These are phyloP conservation scores for Rhazya stricta DNA, from an alignment of 257 asterid species.

Conservation along the genomic window DNA sequence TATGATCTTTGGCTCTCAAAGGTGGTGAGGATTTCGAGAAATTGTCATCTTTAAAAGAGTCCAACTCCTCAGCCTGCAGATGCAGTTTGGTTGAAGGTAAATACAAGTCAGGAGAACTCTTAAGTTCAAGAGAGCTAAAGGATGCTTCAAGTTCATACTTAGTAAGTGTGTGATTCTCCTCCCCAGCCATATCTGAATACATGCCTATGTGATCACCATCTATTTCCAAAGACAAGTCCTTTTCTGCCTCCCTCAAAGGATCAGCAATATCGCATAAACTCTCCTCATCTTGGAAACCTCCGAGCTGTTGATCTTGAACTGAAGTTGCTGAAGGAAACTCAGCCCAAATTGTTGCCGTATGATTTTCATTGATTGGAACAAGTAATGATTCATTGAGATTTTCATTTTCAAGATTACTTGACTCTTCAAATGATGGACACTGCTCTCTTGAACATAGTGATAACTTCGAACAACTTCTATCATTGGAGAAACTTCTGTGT, in stretches of 20 bases:
- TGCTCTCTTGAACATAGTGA: neutral
- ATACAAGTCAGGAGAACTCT: constrained; percentile 10
- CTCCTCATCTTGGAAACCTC: neutral
- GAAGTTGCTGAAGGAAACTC: constrained; percentile 1
- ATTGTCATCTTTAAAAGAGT: constrained; percentile 3
- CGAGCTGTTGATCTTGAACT: neutral
- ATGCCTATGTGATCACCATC: constrained; percentile 9
- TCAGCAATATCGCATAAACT: neutral
- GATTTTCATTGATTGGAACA: neutral
- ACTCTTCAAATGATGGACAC: neutral
- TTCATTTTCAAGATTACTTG: neutral
- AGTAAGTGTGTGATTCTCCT: constrained; percentile 17
- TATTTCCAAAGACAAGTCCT: constrained; percentile 9
- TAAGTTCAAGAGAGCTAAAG: constrained; percentile 1
- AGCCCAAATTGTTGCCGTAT: neutral
- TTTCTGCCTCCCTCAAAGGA: neutral
- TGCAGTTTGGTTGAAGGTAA: neutral
- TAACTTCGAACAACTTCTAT: neutral
- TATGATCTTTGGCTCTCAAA: constrained; percentile 4
- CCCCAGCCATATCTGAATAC: constrained; percentile 9
- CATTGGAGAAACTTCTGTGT: neutral
- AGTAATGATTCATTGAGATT: neutral
- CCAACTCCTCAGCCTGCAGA: constrained; percentile 2
- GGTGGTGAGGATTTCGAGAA: constrained; percentile 7
- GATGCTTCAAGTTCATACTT: constrained; percentile 1